Conservation (phyloP, 2,329 filamentous ascomycete species). For the Aspergillus pseudoterreus region DNA sequence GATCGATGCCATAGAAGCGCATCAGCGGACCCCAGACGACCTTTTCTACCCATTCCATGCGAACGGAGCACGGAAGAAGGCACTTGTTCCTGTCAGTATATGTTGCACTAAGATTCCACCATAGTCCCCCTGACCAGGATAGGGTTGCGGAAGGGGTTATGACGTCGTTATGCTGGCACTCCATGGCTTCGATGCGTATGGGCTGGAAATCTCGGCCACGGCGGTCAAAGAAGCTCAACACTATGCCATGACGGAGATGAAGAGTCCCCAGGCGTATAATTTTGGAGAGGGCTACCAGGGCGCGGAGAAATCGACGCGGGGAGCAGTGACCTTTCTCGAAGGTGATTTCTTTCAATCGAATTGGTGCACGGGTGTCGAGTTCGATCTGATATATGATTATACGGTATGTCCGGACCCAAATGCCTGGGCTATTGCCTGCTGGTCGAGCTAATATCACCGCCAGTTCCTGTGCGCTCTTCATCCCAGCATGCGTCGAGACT, state of each 20-base stretch:
- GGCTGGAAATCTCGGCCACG: conserved; percentile 27
- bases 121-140: neutral
- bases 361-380: conserved; percentile 6
- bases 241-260: conserved; percentile 18
- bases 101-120: neutral
- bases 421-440: neutral
- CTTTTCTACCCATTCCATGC: conserved; percentile 15
- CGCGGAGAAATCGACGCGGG: neutral
- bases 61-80: conserved; percentile 21
- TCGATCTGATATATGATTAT: conserved; percentile 31
- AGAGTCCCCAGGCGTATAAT: conserved; percentile 14
- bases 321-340: conserved; percentile 49
- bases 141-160: conserved; percentile 34
- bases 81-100: conserved; percentile 25
- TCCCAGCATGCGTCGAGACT: conserved; percentile 49
- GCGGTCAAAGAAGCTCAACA: conserved; percentile 7
- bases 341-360: conserved; percentile 47
- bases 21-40: conserved; percentile 7
- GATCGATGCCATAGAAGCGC: conserved; percentile 23
- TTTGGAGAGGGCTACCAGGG: conserved; percentile 8
- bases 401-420: conserved; percentile 45
- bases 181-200: conserved; percentile 29
- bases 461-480: conserved; percentile 63
- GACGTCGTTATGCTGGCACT: conserved; percentile 30
- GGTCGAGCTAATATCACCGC: neutral